phyloP scores from a whole-genome alignment of 176 grass and related monocot species.

The Carex parvula region DNA sequence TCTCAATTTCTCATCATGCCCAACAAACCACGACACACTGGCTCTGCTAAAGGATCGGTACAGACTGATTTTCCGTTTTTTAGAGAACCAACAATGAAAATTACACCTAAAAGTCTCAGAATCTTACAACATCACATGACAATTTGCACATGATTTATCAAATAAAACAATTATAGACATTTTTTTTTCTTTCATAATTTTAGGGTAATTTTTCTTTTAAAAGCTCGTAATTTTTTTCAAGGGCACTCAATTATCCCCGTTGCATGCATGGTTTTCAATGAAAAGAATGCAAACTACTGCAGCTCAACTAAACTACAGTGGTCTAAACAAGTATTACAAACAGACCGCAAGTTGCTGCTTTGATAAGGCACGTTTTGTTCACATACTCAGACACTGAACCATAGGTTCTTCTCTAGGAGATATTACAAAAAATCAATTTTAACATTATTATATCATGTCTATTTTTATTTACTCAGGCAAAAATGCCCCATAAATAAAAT shows the following conservation, averaged over 20 bases:
- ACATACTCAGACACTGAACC: too few relatives aligned
- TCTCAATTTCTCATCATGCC: background rate
- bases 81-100: background rate
- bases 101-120: background rate
- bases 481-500: constrained; percentile 14
- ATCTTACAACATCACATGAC: background rate
- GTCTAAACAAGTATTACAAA: too few relatives aligned
- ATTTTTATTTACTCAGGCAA: constrained; percentile 17
- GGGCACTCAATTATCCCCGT: background rate
- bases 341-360: too few relatives aligned
- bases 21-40: background rate
- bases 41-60: background rate
- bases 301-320: background rate
- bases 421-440: constrained; percentile 35
- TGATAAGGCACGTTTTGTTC: too few relatives aligned
- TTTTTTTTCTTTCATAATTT: background rate
- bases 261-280: background rate
- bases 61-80: background rate
- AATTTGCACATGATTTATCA: background rate
- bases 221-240: background rate
- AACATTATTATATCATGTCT: constrained; percentile 20
- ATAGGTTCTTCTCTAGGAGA: constrained; percentile 24
- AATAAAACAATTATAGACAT: background rate
- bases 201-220: background rate
- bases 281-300: background rate